Conservation (phyloP, 495 filamentous ascomycete species). For the Terfezia claveryi region DNA sequence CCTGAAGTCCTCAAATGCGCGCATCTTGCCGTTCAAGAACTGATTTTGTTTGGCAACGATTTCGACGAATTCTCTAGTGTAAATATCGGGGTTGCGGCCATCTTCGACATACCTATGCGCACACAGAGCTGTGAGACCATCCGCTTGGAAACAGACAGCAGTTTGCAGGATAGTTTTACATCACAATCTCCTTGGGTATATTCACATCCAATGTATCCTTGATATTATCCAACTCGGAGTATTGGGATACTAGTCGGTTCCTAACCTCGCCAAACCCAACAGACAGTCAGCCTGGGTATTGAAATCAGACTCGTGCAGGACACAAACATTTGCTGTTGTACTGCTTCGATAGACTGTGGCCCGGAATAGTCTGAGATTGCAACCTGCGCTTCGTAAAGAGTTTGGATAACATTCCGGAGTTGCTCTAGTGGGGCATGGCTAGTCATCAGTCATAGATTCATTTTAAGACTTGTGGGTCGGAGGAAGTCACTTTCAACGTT, state of each 20-base stretch:
- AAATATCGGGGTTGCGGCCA: conserved; percentile 91
- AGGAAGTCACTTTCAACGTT: too few relatives aligned
- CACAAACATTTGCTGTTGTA: conserved; percentile 24
- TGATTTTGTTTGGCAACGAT: conserved; percentile 66
- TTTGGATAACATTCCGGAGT: conserved; percentile 56
- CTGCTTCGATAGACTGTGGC: conserved; percentile 26
- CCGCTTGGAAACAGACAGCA: conserved; percentile 41
- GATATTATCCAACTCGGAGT: conserved; percentile 27
- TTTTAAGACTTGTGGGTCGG: too few relatives aligned
- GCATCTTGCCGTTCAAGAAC: conserved; percentile 56
- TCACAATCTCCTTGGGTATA: neutral
- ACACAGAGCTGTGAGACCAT: conserved; percentile 34
- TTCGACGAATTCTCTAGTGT: conserved; percentile 94
- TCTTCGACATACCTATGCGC: conserved; percentile 51
- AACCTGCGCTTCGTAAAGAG: conserved; percentile 60
- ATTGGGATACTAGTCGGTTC: conserved; percentile 21
- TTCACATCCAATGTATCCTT: conserved; percentile 4
- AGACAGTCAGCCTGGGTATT: conserved; percentile 19
- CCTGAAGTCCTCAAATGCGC: conserved; percentile 57
- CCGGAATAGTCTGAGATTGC: conserved; percentile 54
- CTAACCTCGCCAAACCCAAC: conserved; percentile 15
- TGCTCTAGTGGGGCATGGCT: conserved; percentile 23
- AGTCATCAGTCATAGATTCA: too few relatives aligned
- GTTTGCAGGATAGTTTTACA: conserved; percentile 22
- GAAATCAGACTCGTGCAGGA: conserved; percentile 2